Percentiles rank a stretch among this genome's conserved stretches.
Evolutionary conservation across 768 basidiomycete species (phyloP).

Genomic region (Termitomyces sp.): DNA sequence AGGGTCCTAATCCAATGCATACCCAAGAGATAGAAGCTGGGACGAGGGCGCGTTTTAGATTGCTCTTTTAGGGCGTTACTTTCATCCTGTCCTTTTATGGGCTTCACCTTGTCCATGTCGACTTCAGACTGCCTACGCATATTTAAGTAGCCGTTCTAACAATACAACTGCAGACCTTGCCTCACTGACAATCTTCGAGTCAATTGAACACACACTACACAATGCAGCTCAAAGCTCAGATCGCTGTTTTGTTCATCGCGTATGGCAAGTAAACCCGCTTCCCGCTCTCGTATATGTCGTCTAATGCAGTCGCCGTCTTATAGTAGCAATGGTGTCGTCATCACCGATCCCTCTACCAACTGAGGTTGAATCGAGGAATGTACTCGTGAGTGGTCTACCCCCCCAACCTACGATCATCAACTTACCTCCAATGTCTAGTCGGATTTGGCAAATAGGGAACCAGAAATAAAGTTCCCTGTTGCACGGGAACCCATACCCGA

Average conservation of each 20-base stretch:
- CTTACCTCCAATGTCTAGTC: background rate
- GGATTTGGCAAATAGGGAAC: background rate
- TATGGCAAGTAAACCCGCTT: constrained; percentile 19
- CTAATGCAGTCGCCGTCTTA: constrained; percentile 8
- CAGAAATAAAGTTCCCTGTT: background rate
- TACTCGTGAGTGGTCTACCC: background rate
- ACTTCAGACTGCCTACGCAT: background rate
- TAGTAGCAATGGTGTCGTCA: constrained; percentile 16
- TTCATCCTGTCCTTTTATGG: constrained; percentile 17
- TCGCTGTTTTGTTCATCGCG: constrained; percentile 20
- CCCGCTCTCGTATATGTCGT: background rate
- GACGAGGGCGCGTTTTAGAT: background rate
- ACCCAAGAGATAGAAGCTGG: background rate
- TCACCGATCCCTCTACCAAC: constrained; percentile 23
- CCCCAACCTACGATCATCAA: background rate
- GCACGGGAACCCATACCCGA: constrained; percentile 11
- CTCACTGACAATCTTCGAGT: background rate
- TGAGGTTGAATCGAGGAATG: constrained; percentile 16
- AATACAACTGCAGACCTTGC: background rate
- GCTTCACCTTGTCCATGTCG: constrained; percentile 15
- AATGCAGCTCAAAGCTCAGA: constrained; percentile 24
- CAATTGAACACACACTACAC: background rate
- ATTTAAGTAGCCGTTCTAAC: constrained; percentile 6
- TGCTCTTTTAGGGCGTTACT: constrained; percentile 16
- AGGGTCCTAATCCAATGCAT: background rate